A percentile compares a stretch with the other conserved stretches of the same genome.
These are phyloP conservation scores for Phalaenopsis aphrodite DNA, from an alignment of 106 monocot species.

Conservation along the genomic window DNA sequence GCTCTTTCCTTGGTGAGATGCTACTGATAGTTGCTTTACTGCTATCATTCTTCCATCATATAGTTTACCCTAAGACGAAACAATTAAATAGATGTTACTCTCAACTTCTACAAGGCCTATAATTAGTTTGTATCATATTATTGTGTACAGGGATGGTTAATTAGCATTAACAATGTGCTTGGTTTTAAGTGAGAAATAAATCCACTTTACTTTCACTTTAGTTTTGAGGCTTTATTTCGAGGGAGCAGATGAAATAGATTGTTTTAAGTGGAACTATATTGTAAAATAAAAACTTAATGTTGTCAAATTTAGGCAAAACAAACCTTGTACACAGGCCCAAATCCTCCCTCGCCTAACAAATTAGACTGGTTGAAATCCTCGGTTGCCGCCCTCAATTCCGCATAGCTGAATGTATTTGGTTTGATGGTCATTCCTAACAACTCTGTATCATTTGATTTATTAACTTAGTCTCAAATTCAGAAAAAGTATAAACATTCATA, in stretches of 20 bases:
- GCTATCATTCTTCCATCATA: slow-evolving; percentile 74
- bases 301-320: not conserved
- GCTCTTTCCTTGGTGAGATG: slow-evolving; percentile 67
- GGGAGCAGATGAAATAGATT: not conserved
- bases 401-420: slow-evolving; percentile 49
- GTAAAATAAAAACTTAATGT: not conserved
- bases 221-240: no score
- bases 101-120: not conserved
- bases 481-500: no score
- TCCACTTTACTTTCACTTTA: no score
- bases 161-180: no score
- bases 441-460: slow-evolving; percentile 26
- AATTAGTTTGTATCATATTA: no score
- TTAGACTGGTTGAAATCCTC: slow-evolving; percentile 50
- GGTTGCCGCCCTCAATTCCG: slow-evolving; percentile 51
- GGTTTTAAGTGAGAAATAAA: no score
- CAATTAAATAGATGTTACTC: not conserved
- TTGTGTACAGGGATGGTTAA: no score
- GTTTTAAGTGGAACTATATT: not conserved
- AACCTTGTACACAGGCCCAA: slow-evolving; percentile 67
- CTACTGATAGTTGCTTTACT: slow-evolving; percentile 72
- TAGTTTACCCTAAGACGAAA: slow-evolving; percentile 54
- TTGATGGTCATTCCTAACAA: slow-evolving; percentile 20
- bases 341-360: slow-evolving; percentile 73
- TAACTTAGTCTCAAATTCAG: no score